These are phyloP conservation scores for Taphrina deformans DNA, from an alignment of 1,139 yeast species.

Conservation along the genomic window DNA sequence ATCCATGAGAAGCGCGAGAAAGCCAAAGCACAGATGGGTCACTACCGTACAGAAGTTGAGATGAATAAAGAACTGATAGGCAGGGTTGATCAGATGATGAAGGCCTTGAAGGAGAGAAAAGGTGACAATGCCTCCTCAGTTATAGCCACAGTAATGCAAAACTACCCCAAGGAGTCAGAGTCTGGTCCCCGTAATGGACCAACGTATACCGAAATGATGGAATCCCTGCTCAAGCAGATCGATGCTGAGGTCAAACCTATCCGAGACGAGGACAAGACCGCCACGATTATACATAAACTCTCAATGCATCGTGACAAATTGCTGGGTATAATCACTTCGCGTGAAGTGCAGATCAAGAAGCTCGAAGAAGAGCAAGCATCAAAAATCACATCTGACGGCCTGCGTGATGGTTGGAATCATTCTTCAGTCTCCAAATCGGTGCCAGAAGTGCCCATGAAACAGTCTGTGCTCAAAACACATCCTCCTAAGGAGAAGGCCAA, in stretches of 20 bases:
- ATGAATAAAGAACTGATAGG: conserved; percentile 76
- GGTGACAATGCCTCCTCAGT: conserved; percentile 20
- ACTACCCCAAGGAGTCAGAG: conserved; percentile 44
- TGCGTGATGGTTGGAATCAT: conserved; percentile 90
- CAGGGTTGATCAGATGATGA: conserved; percentile 66
- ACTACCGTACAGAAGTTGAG: conserved; percentile 66
- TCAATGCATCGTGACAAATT: conserved; percentile 46
- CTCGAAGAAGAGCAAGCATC: conserved; percentile 68
- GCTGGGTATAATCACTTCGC: conserved; percentile 52
- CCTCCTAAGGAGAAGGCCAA: conserved; percentile 18
- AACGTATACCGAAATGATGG: conserved; percentile 88
- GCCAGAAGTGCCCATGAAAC: conserved; percentile 35
- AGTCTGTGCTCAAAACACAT: conserved; percentile 34
- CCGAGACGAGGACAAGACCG: conserved; percentile 39
- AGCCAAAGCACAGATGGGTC: conserved; percentile 71
- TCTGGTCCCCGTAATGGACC: conserved; percentile 65
- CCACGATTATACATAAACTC: conserved; percentile 41
- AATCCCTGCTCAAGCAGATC: conserved; percentile 75
- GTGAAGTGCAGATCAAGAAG: conserved; percentile 65
- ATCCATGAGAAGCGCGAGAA: conserved; percentile 90
- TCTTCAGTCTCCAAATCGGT: conserved; percentile 66
- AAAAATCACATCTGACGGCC: conserved; percentile 85
- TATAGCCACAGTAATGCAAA: conserved; percentile 43
- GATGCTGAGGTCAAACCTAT: conserved; percentile 55
- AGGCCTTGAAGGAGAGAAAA: conserved; percentile 39